These are phyloP conservation scores for Paragyromitra xinjiangensis DNA, from an alignment of 495 filamentous ascomycete genomes.

Conservation along the genomic window DNA sequence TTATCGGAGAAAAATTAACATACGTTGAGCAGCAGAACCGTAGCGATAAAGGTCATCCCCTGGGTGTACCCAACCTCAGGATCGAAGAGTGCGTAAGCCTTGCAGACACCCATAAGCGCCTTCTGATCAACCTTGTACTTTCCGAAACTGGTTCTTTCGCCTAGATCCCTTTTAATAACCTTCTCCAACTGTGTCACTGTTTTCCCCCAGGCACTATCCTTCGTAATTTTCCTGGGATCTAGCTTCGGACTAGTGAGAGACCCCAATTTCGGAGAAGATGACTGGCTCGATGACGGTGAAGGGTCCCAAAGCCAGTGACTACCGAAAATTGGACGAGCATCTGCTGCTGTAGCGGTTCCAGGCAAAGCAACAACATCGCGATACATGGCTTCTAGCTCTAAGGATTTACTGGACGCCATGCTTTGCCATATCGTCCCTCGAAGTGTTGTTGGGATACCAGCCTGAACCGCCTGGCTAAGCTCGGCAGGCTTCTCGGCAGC, in stretches of 20 bases:
- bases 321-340: constrained; percentile 73
- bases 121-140: constrained; percentile 84
- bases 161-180: constrained; percentile 85
- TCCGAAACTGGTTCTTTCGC: constrained; percentile 92
- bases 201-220: constrained; percentile 78
- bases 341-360: constrained; percentile 80
- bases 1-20: constrained; percentile 56
- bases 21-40: constrained; percentile 97
- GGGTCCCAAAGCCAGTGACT: constrained; percentile 83
- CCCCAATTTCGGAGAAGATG: constrained; percentile 68
- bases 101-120: constrained; percentile 91
- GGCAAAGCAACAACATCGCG: constrained; percentile 75
- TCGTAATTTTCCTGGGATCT: constrained; percentile 72
- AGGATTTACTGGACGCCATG: constrained; percentile 88
- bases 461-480: constrained; percentile 86
- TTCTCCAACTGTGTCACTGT: constrained; percentile 84
- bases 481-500: constrained; percentile 85
- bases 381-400: constrained; percentile 89
- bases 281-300: constrained; percentile 72
- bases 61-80: constrained; percentile 95
- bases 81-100: constrained; percentile 96
- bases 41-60: constrained; percentile 98
- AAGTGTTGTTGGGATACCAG: constrained; percentile 92
- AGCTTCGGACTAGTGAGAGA: constrained; percentile 70
- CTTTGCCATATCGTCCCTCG: constrained; percentile 98